Conservation (phyloP, 2,329 filamentous ascomycete genomes). For the Rutstroemia sp. region DNA sequence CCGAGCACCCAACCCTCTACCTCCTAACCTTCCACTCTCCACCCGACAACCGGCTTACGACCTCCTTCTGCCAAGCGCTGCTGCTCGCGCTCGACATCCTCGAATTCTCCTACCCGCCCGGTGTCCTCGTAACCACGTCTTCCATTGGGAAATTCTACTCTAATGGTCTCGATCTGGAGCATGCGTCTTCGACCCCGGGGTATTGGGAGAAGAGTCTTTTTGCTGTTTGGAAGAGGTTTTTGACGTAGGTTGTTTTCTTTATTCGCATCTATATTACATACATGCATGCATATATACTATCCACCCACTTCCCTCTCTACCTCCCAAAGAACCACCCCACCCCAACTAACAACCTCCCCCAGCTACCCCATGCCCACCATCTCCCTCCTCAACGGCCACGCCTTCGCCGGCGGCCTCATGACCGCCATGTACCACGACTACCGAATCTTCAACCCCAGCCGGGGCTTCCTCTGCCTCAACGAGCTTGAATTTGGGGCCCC, state of each 20-base stretch:
- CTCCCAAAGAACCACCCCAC: not conserved
- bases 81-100: constrained; percentile 68
- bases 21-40: constrained; percentile 64
- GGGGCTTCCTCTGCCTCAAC: constrained; percentile 73
- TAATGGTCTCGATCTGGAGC: constrained; percentile 72
- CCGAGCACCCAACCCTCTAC: constrained; percentile 45
- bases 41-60: constrained; percentile 70
- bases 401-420: constrained; percentile 78
- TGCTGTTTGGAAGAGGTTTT: constrained; percentile 54
- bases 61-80: constrained; percentile 59
- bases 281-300: no score
- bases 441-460: constrained; percentile 62
- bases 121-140: constrained; percentile 71
- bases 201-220: constrained; percentile 59
- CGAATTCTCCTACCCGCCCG: constrained; percentile 55
- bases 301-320: not conserved
- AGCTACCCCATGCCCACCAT: constrained; percentile 76
- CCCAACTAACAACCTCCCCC: not conserved
- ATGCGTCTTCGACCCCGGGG: constrained; percentile 50
- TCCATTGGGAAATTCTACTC: constrained; percentile 72
- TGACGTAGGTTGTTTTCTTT: constrained; percentile 40
- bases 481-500: constrained; percentile 74
- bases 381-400: constrained; percentile 72
- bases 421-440: constrained; percentile 78
- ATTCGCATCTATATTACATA: no score